Percentiles rank a stretch among this genome's conserved stretches.
Conservation (phyloP, 1,139 yeast genomes). For the Saccharomyces hybrid region DNA sequence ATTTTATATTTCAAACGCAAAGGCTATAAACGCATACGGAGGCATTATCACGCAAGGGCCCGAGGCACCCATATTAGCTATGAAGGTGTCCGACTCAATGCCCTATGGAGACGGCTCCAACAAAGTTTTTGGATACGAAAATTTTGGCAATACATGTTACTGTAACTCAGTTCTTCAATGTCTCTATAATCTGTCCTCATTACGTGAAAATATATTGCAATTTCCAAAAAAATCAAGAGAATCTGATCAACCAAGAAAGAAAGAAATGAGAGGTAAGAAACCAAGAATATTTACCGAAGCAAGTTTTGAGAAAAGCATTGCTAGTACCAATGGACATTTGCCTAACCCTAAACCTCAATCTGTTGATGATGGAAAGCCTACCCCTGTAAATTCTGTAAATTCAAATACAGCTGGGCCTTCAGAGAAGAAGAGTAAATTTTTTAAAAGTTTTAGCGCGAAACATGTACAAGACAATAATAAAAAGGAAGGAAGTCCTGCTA, state of each 20-base stretch:
- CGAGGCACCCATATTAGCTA: not conserved
- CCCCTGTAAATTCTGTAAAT: not conserved
- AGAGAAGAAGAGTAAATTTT: not conserved
- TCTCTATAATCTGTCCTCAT: constrained; percentile 59
- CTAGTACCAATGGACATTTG: not conserved
- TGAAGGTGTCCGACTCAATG: constrained; percentile 8
- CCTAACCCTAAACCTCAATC: not conserved
- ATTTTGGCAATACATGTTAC: constrained; percentile 87
- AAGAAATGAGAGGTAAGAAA: constrained; percentile 36
- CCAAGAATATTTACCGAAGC: constrained; percentile 38
- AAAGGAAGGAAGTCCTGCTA: not conserved
- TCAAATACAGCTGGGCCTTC: not conserved
- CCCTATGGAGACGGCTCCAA: constrained; percentile 55
- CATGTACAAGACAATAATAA: not conserved
- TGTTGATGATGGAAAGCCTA: not conserved
- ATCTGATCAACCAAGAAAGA: constrained; percentile 31
- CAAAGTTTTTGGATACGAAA: constrained; percentile 85
- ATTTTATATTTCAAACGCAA: not conserved
- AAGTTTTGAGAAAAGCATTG: constrained; percentile 4
- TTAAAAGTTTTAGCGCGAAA: not conserved
- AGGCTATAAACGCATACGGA: not conserved
- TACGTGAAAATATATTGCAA: constrained; percentile 48
- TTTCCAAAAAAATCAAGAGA: constrained; percentile 34
- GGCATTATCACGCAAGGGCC: not conserved
- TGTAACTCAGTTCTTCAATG: constrained; percentile 86